These are phyloP conservation scores for Helicostylum pulchrum DNA, from an alignment of 192 early-diverging fungal species.

Conservation along the genomic window DNA sequence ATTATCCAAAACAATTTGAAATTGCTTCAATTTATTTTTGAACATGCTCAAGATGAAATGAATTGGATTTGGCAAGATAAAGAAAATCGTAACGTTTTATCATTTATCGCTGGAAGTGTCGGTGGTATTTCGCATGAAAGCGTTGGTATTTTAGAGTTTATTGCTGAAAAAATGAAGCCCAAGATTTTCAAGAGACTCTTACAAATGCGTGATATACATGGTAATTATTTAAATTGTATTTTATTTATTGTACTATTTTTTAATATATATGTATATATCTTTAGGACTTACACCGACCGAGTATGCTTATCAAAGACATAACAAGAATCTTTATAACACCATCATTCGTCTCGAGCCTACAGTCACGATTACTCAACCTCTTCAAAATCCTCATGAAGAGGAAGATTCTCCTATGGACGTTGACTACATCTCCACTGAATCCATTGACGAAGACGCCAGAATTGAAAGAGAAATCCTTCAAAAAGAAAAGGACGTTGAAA, in stretches of 20 bases:
- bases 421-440: slow-evolving; percentile 21
- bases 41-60: slow-evolving; percentile 2
- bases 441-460: slow-evolving; percentile 38
- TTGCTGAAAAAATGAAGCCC: background rate
- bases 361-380: background rate
- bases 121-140: slow-evolving; percentile 22
- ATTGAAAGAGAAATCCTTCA: slow-evolving; percentile 21
- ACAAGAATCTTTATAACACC: background rate
- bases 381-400: slow-evolving; percentile 27
- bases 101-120: slow-evolving; percentile 2
- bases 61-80: slow-evolving; percentile 20
- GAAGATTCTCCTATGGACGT: slow-evolving; percentile 24
- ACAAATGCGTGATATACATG: slow-evolving; percentile 11
- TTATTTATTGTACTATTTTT: background rate
- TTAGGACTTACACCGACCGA: slow-evolving; percentile 17
- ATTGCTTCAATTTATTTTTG: slow-evolving; percentile 7
- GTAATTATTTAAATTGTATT: slow-evolving; percentile 4
- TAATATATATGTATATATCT: too few relatives aligned
- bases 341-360: background rate
- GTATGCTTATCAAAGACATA: slow-evolving; percentile 9
- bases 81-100: slow-evolving; percentile 12
- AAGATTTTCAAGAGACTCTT: slow-evolving; percentile 4
- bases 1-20: slow-evolving; percentile 15
- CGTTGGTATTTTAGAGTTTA: slow-evolving; percentile 10
- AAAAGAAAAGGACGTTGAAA: slow-evolving; percentile 19